Evolutionary conservation across 352 stramenopile genomes (phyloP), one percentile per base, ranked within the genome.

Genomic region (Sclerospora graminicola): DNA sequence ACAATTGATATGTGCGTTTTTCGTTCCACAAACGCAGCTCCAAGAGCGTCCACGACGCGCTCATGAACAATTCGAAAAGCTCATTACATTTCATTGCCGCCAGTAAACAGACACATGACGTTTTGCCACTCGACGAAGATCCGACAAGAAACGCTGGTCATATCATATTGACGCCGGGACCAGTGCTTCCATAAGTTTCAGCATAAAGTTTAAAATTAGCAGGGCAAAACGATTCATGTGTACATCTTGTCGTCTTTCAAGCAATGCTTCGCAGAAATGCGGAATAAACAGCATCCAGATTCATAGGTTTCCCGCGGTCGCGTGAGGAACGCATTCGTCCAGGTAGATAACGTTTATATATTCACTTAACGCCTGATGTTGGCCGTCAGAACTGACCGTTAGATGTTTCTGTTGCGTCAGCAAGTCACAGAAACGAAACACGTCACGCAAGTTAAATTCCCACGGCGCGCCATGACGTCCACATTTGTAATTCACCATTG

Each of bases 391-490:
- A 26, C 21, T 54, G 8, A 21, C 15, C 14, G 39, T 32, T n/a
- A 65, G 19, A 14, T 65, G 45, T 14, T 67, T 46, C 7, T 75
- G 69, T 27, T 79, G 60, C n/a, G 60, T 57, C 3, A 91, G 49
- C 36, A 98, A 65, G 53, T 98, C 90, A 63, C 91, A 98, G 77
- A 97, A 98, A 16, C 97, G 88, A 56, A 99, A 99, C 14, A 99
- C 82, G 57, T 99, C 97, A 45, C 97, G 89, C 39, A 99, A 54
- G 60, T 99, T 99, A 62, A 99, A 99, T 61, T 99, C 97, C 95
- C 96, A 99, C 8, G 96, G 96, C 15, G 82, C 84, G 5, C 96
- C 96, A 39, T 89, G 58, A 18, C 89, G 77, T n/a, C 95, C 97
- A 62, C 98, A 99, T 24, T 71, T 75, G 42, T 82, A 82, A 4